Percentiles rank a stretch among this genome's conserved stretches.
Conservation (phyloP, 257 asterid genomes). For the Cynanchum wilfordii region DNA sequence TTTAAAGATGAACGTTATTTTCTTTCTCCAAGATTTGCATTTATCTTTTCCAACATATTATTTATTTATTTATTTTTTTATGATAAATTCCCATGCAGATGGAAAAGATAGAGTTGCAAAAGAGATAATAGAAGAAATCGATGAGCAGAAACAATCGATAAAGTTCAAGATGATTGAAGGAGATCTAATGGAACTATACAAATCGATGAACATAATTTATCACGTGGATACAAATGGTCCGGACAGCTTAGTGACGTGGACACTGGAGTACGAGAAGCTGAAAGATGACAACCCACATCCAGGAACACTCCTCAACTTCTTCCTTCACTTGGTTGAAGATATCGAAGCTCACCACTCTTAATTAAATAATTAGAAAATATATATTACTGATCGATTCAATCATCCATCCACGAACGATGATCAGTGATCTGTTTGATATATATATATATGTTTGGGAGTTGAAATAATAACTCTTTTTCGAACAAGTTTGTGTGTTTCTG, state of each 20-base stretch:
- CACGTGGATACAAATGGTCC: slow-evolving; percentile 28
- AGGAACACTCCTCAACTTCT: slow-evolving; percentile 22
- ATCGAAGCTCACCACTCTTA: slow-evolving; percentile 30
- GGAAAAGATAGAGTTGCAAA: slow-evolving; percentile 33
- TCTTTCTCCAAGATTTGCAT: too few species aligned
- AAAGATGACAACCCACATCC: slow-evolving; percentile 31
- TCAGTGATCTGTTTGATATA: too few species aligned
- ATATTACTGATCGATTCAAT: too few species aligned
- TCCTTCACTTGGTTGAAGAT: slow-evolving; percentile 31
- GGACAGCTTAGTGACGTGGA: slow-evolving; percentile 32
- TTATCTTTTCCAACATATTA: too few species aligned
- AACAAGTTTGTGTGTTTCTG: too few species aligned
- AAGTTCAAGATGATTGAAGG: slow-evolving; percentile 37
- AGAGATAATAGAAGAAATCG: slow-evolving; percentile 34
- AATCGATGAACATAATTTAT: slow-evolving; percentile 20
- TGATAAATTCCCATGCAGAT: slow-evolving; percentile 9
- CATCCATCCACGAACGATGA: too few species aligned
- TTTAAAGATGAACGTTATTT: too few species aligned
- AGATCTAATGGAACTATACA: slow-evolving; percentile 38
- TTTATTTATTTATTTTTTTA: neutral
- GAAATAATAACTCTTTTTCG: too few species aligned
- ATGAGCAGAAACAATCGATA: slow-evolving; percentile 35
- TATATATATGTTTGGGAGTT: too few species aligned
- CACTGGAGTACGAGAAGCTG: slow-evolving; percentile 36
- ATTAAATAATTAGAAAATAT: too few species aligned